A percentile compares a stretch with the other conserved stretches of the same genome.
Conservation (phyloP, 257 asterid genomes). For the Euphrasia confusa region DNA sequence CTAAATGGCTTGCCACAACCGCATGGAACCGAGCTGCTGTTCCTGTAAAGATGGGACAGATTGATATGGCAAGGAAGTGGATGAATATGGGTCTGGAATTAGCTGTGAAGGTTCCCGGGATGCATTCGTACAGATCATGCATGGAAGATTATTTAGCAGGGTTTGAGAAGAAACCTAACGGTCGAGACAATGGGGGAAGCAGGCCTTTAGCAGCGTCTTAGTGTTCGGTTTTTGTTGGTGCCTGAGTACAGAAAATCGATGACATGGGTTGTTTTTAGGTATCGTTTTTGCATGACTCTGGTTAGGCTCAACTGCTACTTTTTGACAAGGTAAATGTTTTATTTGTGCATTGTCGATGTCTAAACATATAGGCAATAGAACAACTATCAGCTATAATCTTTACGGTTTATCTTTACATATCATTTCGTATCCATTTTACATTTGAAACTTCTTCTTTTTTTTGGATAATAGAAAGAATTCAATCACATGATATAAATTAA, state of each 20-base stretch:
- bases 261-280: slow-evolving; percentile 9
- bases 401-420: no score
- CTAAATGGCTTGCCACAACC: slow-evolving; percentile 87
- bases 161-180: slow-evolving; percentile 41
- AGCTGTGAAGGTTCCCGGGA: slow-evolving; percentile 64
- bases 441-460: no score
- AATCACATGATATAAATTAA: no score
- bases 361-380: no score
- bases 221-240: slow-evolving; percentile 14
- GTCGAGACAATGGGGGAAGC: slow-evolving; percentile 28
- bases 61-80: slow-evolving; percentile 72
- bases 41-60: slow-evolving; percentile 70
- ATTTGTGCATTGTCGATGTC: background rate
- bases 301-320: background rate
- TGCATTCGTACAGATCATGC: slow-evolving; percentile 67
- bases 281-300: no score
- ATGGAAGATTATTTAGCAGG: slow-evolving; percentile 83
- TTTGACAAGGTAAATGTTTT: background rate
- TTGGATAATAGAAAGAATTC: no score
- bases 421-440: no score
- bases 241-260: background rate
- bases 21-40: slow-evolving; percentile 97
- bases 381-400: no score
- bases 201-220: slow-evolving; percentile 29
- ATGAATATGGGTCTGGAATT: slow-evolving; percentile 79